Evolutionary conservation across 305 asterid genomes (phyloP), one percentile per base, ranked within the genome.

Genomic region (Rubia tinctorum): DNA sequence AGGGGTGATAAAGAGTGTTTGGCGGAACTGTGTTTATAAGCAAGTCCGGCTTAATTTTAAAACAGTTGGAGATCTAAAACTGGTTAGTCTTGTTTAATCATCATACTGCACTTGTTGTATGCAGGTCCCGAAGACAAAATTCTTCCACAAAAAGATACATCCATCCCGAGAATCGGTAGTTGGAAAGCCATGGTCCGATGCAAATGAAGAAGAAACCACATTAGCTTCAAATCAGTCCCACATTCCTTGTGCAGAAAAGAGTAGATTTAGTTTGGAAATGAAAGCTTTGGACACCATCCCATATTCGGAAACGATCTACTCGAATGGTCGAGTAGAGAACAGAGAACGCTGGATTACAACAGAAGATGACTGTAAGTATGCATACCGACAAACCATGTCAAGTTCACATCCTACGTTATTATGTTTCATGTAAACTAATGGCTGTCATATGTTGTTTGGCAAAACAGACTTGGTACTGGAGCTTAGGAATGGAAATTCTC

Each of bases 311-410:
- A 81, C 70, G 68, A 65, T 25, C 6, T 58, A 60, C 67, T 37
- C 20, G 14, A 42, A 37, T 39, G 39, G 60, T 44, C 67, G 56
- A 43, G 44, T 25, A 39, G 77, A 47, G 40, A 76, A 75, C 20
- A 73, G 75, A 8, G 88, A 79, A 74, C 79, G 71, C 73, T 84
- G 88, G 88, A 84, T 81, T 71, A 81, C 74, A 63, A 74, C 86
- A 13, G 67, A 62, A 49, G 72, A 72, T 25, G 79, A 84, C 44
- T 84, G 88, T 84, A 81, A 81, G 88, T 81, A 60, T 34, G 63
- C 34, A n/a, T 39, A 67, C 10, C 51, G 25, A 58, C 59, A 10
- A 9, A 63, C 42, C n/a, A 61, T 25, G 2, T 25, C 8, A 1
- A 12, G 43, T 6, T 53, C 17, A 53, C 59, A 53, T 18, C 59